Conservation (phyloP, 169 alveolate genomes). For the Sarcocystis neurona region DNA sequence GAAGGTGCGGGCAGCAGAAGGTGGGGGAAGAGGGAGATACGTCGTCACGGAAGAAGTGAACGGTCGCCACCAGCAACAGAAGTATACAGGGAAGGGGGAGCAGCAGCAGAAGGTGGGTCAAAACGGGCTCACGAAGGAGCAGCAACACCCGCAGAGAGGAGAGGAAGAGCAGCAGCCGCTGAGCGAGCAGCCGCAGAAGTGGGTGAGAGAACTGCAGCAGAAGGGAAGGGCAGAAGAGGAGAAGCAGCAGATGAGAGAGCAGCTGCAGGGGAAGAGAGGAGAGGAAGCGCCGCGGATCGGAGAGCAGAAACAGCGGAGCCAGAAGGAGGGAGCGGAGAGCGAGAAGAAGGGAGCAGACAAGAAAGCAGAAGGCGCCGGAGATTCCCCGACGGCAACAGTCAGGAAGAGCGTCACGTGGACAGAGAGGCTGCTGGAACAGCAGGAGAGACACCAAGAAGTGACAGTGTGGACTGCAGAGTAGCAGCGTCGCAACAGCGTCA, state of each 20-base stretch:
- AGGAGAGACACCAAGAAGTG: background rate
- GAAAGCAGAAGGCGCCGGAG: background rate
- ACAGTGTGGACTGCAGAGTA: background rate
- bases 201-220: too few species aligned
- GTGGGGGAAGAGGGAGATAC: too few species aligned
- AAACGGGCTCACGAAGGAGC: too few species aligned
- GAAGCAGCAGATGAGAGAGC: slow-evolving; percentile 20
- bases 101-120: too few species aligned
- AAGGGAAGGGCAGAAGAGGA: background rate
- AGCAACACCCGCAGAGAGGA: background rate
- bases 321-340: background rate
- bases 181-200: slow-evolving; percentile 28
- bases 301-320: background rate
- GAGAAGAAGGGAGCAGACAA: background rate
- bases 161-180: background rate
- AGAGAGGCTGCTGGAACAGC: background rate
- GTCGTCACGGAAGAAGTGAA: background rate
- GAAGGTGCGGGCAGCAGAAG: too few species aligned
- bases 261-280: background rate
- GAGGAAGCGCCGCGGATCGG: background rate
- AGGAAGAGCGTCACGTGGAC: background rate
- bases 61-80: background rate
- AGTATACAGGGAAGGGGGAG: background rate
- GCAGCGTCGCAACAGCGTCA: background rate
- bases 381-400: background rate